These are phyloP conservation scores for Collybia sordida DNA, from an alignment of 768 basidiomycete genomes.

Conservation along the genomic window DNA sequence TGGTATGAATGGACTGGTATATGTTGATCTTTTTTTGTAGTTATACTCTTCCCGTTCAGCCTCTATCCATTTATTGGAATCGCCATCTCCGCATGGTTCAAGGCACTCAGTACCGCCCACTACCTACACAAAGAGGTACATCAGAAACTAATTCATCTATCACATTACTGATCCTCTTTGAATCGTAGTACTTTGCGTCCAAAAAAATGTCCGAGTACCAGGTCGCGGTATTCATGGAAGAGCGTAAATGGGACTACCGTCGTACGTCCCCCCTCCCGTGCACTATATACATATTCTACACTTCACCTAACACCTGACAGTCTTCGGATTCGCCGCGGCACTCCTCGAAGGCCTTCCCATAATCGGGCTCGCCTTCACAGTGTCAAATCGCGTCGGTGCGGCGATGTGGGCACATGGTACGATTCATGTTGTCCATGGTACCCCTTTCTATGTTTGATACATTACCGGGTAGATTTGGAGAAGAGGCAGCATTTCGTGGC, in stretches of 20 bases:
- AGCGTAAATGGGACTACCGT: slow-evolving; percentile 88
- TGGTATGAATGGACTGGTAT: neutral
- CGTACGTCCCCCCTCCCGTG: slow-evolving; percentile 36
- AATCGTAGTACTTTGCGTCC: slow-evolving; percentile 69
- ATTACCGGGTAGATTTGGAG: slow-evolving; percentile 71
- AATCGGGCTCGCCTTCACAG: slow-evolving; percentile 75
- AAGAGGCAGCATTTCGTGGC: slow-evolving; percentile 54
- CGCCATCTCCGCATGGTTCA: slow-evolving; percentile 59
- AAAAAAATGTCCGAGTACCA: slow-evolving; percentile 81
- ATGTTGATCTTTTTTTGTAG: slow-evolving; percentile 25
- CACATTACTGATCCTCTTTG: neutral
- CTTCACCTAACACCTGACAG: slow-evolving; percentile 34
- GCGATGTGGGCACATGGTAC: slow-evolving; percentile 92
- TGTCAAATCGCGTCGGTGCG: slow-evolving; percentile 88
- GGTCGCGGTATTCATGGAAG: slow-evolving; percentile 77
- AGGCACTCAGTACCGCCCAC: slow-evolving; percentile 65
- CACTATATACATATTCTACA: neutral
- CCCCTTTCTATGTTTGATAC: too few relatives aligned
- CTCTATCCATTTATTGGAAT: slow-evolving; percentile 73
- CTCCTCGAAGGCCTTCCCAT: slow-evolving; percentile 82
- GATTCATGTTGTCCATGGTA: slow-evolving; percentile 12
- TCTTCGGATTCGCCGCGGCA: slow-evolving; percentile 84
- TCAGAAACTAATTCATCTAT: neutral
- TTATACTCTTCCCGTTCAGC: slow-evolving; percentile 58
- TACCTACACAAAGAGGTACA: slow-evolving; percentile 68